A percentile compares a stretch with the other conserved stretches of the same genome.
phyloP scores from a whole-genome alignment of 2,329 filamentous ascomycete genomes.

The Penicillium sp. region DNA sequence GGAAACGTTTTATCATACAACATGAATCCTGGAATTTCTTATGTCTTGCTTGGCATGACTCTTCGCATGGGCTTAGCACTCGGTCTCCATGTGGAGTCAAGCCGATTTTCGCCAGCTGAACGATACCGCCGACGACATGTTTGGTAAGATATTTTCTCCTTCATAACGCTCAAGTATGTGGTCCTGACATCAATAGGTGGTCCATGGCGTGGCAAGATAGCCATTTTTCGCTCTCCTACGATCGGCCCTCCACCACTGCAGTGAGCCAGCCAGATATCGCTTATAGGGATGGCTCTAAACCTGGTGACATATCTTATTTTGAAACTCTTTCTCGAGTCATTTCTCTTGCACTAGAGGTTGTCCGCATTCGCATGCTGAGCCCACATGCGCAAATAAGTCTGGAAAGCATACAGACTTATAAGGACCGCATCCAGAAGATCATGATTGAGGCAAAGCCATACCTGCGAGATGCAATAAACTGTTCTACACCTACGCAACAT shows the following conservation, averaged over 20 bases:
- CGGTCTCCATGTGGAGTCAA: slow-evolving; percentile 60
- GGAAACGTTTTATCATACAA: slow-evolving; percentile 63
- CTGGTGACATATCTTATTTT: slow-evolving; percentile 56
- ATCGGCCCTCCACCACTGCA: slow-evolving; percentile 57
- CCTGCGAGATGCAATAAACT: slow-evolving; percentile 54
- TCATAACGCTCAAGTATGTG: neutral
- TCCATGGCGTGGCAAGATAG: slow-evolving; percentile 65
- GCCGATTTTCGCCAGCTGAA: slow-evolving; percentile 53
- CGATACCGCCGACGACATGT: slow-evolving; percentile 47
- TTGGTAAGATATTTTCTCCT: slow-evolving; percentile 36
- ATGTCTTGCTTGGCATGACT: slow-evolving; percentile 61
- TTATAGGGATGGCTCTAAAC: slow-evolving; percentile 48
- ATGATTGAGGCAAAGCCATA: slow-evolving; percentile 59
- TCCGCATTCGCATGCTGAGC: slow-evolving; percentile 56
- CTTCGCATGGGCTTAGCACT: slow-evolving; percentile 61
- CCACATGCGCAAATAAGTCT: slow-evolving; percentile 56
- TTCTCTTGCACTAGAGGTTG: slow-evolving; percentile 55
- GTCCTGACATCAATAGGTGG: slow-evolving; percentile 47
- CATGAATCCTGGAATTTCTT: slow-evolving; percentile 65
- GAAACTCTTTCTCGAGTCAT: slow-evolving; percentile 60
- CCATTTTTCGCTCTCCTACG: slow-evolving; percentile 63
- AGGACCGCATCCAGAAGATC: slow-evolving; percentile 57
- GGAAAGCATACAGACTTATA: slow-evolving; percentile 56
- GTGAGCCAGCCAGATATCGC: slow-evolving; percentile 54
- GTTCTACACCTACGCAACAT: slow-evolving; percentile 49